These are phyloP conservation scores for Pleurotus pulmonarius DNA, from an alignment of 768 basidiomycete genomes.

Conservation along the genomic window DNA sequence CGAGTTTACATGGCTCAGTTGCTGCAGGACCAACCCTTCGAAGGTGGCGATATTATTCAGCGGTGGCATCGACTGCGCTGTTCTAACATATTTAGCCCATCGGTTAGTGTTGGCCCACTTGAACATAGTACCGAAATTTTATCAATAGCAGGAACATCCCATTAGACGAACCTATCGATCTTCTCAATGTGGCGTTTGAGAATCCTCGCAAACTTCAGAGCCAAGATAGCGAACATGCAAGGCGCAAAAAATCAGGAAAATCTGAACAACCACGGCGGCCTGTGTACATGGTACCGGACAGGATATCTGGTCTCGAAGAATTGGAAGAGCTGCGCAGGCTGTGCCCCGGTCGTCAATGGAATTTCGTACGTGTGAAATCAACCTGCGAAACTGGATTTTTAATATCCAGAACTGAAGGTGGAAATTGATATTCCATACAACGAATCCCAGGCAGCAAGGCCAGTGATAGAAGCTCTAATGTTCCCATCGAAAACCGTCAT, in stretches of 20 bases:
- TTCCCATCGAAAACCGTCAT: constrained; percentile 78
- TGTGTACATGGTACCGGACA: constrained; percentile 83
- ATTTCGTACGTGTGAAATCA: constrained; percentile 56
- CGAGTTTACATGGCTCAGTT: no score
- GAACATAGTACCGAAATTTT: not conserved
- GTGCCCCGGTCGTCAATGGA: constrained; percentile 84
- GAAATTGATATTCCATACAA: constrained; percentile 83
- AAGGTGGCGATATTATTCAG: constrained; percentile 83
- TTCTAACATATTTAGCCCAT: constrained; percentile 78
- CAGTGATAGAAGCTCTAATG: constrained; percentile 68
- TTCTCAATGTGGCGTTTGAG: constrained; percentile 93
- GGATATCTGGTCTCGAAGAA: constrained; percentile 75
- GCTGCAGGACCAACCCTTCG: no score
- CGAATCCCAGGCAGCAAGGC: constrained; percentile 62
- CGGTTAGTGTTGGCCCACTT: not conserved
- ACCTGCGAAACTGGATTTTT: not conserved
- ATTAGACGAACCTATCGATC: constrained; percentile 77
- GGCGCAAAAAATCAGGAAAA: constrained; percentile 15
- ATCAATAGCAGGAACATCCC: constrained; percentile 58
- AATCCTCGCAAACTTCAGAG: constrained; percentile 77
- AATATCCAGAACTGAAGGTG: constrained; percentile 42
- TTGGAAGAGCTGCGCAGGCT: constrained; percentile 70
- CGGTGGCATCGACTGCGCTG: constrained; percentile 92
- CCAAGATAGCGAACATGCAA: constrained; percentile 46
- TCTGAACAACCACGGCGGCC: constrained; percentile 13